Evolutionary conservation across 2,329 filamentous ascomycete species (phyloP).

Genomic region (Colletotrichum coccodes): DNA sequence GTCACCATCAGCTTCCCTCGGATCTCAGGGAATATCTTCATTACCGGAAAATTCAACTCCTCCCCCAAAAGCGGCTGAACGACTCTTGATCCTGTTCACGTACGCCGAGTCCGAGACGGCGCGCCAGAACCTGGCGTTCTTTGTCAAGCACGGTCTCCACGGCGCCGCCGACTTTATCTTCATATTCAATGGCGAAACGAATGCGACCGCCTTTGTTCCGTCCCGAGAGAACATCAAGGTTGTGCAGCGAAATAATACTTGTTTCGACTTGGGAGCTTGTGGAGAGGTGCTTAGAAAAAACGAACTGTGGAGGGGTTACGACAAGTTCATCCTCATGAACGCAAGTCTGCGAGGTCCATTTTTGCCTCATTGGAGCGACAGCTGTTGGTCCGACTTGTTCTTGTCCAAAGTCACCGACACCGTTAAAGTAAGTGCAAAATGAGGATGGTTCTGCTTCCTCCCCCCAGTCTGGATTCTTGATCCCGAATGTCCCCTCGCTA

Average conservation of each 20-base stretch:
- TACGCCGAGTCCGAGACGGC: conserved; percentile 40
- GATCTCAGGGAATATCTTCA: too few relatives aligned
- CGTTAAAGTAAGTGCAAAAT: conserved; percentile 38
- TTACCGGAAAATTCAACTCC: too few relatives aligned
- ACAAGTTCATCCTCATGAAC: conserved; percentile 47
- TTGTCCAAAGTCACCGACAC: conserved; percentile 42
- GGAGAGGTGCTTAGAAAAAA: conserved; percentile 44
- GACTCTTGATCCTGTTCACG: too few relatives aligned
- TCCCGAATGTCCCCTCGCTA: too few relatives aligned
- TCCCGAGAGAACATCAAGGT: conserved; percentile 41
- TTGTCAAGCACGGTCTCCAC: conserved; percentile 47
- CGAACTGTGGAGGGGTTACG: conserved; percentile 45
- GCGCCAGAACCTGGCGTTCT: conserved; percentile 46
- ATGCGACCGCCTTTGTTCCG: conserved; percentile 40
- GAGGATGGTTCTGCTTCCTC: not conserved
- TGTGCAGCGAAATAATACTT: conserved; percentile 43
- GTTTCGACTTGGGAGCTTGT: conserved; percentile 47
- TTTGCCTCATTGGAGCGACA: conserved; percentile 43
- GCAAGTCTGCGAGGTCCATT: conserved; percentile 49
- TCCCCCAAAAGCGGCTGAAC: too few relatives aligned
- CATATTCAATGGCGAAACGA: conserved; percentile 47
- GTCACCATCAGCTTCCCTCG: too few relatives aligned
- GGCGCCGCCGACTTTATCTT: conserved; percentile 50
- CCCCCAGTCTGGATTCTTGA: too few relatives aligned
- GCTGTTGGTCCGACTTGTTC: conserved; percentile 48